Base-by-base conservation (phyloP, 1,139 yeast genomes). In the Geotrichum restrictum region DNA sequence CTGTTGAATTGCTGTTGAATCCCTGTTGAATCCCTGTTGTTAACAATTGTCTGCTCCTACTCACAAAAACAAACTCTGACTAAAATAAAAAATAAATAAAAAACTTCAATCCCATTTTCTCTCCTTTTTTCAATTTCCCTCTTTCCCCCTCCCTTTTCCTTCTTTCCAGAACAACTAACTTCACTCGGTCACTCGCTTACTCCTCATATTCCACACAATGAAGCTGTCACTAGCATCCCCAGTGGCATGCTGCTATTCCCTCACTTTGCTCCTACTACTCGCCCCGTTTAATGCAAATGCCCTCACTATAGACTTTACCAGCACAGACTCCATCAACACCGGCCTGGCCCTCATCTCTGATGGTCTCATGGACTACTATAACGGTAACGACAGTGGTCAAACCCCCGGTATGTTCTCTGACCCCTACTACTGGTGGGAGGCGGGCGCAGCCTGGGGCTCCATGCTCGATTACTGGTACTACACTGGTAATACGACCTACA, bases 401-500 rank as follows among this genome's bases (percentile, higher is more conserved):
- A 75, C 84, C 10, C 78, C 86, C 27, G 96, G 96, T 36, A 79
- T 81, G 84, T 88, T 88, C 67, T 72, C 76, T n/a, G 66, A 74
- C 57, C 95, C 95, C 1, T 86, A 85, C 72, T 87, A 85, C 74
- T 88, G 96, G 96, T 88, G 96, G 95, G 87, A 85, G 71, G 93
- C 94, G 42, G 96, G 95, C 59, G 95, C 88, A 55, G 88, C 87
- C 1, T 83, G 88, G 81, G 93, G 91, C 13, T 78, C 88, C 11
- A 64, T 88, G 70, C 70, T 88, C 49, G 91, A 85, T 65, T 84
- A 82, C 64, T 74, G 83, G 62, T 78, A 73, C 60, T 78, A 78
- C 64, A 82, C 88, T 67, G 72, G 78, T 33, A 83, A 87, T 68
- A 77, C 77, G 62, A 78, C 88, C 0, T 83, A 74, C 62, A 80